These are phyloP conservation scores for Schizopora paradoxa DNA, from an alignment of 1,284 basidiomycete genomes.

Conservation along the genomic window DNA sequence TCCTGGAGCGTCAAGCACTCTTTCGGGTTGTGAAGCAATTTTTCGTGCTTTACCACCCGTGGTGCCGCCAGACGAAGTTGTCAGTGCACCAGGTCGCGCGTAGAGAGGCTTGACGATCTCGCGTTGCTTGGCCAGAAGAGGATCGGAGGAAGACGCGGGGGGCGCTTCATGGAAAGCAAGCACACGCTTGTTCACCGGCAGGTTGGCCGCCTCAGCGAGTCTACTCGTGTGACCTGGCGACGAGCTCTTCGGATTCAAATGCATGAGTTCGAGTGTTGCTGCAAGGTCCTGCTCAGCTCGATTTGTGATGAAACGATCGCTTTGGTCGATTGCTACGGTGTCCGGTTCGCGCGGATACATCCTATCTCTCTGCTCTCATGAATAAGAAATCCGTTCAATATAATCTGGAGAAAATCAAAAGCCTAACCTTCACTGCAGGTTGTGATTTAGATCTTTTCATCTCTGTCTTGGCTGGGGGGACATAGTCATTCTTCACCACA, in stretches of 20 bases:
- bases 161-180: slow-evolving; percentile 76
- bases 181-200: slow-evolving; percentile 68
- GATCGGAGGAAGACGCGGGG: slow-evolving; percentile 61
- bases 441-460: slow-evolving; percentile 70
- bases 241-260: slow-evolving; percentile 51
- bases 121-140: slow-evolving; percentile 64
- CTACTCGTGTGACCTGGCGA: slow-evolving; percentile 75
- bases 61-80: slow-evolving; percentile 51
- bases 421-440: slow-evolving; percentile 39
- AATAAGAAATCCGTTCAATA: neutral
- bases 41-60: slow-evolving; percentile 66
- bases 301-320: slow-evolving; percentile 72
- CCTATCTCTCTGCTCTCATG: slow-evolving; percentile 15
- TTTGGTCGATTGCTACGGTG: slow-evolving; percentile 35
- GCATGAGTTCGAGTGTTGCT: slow-evolving; percentile 58
- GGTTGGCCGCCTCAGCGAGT: slow-evolving; percentile 65
- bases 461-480: slow-evolving; percentile 50
- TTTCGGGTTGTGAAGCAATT: slow-evolving; percentile 80
- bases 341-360: slow-evolving; percentile 12
- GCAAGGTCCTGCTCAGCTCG: slow-evolving; percentile 47
- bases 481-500: slow-evolving; percentile 58
- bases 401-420: slow-evolving; percentile 26
- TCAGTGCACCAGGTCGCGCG: slow-evolving; percentile 55
- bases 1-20: slow-evolving; percentile 92
- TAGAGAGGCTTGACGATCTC: slow-evolving; percentile 70